Evolutionary conservation across 768 basidiomycete genomes (phyloP).

Genomic region (Dentipellis sp.): DNA sequence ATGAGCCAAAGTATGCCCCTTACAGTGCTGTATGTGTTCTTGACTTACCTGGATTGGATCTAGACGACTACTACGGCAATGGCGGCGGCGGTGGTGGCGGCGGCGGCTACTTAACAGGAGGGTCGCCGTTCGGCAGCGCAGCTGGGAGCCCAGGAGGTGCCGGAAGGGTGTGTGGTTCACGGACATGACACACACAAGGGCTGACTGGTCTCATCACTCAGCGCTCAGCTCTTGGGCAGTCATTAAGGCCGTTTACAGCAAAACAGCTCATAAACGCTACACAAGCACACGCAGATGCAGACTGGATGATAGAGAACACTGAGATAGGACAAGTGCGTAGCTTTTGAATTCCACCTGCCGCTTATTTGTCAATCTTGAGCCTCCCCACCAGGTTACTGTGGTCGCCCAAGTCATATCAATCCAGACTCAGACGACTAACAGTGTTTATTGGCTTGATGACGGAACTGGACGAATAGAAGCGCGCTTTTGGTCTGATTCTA

Average conservation of each 20-base stretch:
- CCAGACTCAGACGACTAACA: conserved; percentile 69
- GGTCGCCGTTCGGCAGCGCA: conserved; percentile 48
- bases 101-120: conserved; percentile 50
- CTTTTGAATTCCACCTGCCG: neutral
- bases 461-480: conserved; percentile 75
- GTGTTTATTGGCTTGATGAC: conserved; percentile 75
- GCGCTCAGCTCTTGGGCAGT: conserved; percentile 31
- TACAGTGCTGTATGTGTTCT: neutral
- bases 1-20: conserved; percentile 39
- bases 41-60: conserved; percentile 11
- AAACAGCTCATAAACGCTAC: conserved; percentile 64
- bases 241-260: conserved; percentile 68
- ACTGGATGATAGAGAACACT: conserved; percentile 74
- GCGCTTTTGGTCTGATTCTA: conserved; percentile 74
- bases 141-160: conserved; percentile 53
- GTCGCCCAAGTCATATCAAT: conserved; percentile 68
- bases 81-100: conserved; percentile 49
- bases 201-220: conserved; percentile 14
- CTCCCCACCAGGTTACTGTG: conserved; percentile 46
- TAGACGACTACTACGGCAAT: conserved; percentile 34
- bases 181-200: neutral
- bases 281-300: conserved; percentile 84
- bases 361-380: neutral
- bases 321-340: conserved; percentile 72
- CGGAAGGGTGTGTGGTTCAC: conserved; percentile 27